These are phyloP conservation scores for Nemania sp. DNA, from an alignment of 2,329 filamentous ascomycete genomes.

Conservation along the genomic window DNA sequence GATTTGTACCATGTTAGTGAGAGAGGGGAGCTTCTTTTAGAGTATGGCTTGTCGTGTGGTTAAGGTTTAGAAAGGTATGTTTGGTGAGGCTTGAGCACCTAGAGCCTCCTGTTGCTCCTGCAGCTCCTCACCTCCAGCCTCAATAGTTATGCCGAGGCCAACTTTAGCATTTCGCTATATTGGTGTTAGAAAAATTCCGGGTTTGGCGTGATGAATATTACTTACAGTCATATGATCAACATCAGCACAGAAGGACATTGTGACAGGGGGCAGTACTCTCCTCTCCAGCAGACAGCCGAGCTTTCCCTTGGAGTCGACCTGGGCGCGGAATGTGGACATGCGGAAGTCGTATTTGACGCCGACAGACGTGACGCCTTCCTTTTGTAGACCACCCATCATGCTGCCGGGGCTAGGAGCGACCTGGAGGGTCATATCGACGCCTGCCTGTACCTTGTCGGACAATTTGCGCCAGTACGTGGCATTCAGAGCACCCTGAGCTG, in stretches of 20 bases:
- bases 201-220: constrained; percentile 39
- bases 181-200: constrained; percentile 28
- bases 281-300: constrained; percentile 94
- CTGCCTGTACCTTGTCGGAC: constrained; percentile 95
- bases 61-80: constrained; percentile 73
- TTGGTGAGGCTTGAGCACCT: constrained; percentile 64
- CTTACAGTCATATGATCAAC: constrained; percentile 95
- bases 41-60: constrained; percentile 35
- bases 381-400: constrained; percentile 81
- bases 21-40: constrained; percentile 45
- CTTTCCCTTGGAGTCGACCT: constrained; percentile 95
- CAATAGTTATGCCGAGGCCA: constrained; percentile 91
- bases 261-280: constrained; percentile 91
- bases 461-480: constrained; percentile 94
- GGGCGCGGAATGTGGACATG: constrained; percentile 93
- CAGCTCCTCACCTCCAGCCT: constrained; percentile 85
- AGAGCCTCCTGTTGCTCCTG: constrained; percentile 82
- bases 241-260: constrained; percentile 94
- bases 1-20: constrained; percentile 27
- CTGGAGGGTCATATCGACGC: constrained; percentile 92
- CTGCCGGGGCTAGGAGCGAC: constrained; percentile 73
- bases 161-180: constrained; percentile 91
- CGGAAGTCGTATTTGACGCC: constrained; percentile 99
- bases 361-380: constrained; percentile 90
- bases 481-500: constrained; percentile 87